Evolutionary conservation across 768 basidiomycete genomes (phyloP).

Genomic region (Hericium coralloides): DNA sequence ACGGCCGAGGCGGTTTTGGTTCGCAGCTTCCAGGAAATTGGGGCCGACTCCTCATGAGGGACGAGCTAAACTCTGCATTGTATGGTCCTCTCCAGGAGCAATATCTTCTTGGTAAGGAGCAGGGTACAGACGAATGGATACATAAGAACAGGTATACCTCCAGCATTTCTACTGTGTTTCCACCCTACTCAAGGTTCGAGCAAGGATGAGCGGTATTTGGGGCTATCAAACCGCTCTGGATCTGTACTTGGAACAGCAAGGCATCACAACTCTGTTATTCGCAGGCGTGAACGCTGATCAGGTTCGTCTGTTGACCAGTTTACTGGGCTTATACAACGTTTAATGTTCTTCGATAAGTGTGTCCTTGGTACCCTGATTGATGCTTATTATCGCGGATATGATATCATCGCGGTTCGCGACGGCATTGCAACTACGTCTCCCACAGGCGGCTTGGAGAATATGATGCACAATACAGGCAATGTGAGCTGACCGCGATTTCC

Average conservation of each 20-base stretch:
- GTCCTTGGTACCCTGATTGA: conserved; percentile 57
- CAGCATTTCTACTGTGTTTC: neutral
- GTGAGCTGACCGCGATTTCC: conserved; percentile 25
- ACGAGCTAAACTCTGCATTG: conserved; percentile 45
- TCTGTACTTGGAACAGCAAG: conserved; percentile 52
- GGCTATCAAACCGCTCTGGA: conserved; percentile 55
- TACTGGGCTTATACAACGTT: neutral
- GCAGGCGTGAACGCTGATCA: conserved; percentile 63
- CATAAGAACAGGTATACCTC: conserved; percentile 52
- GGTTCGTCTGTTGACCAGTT: conserved; percentile 24
- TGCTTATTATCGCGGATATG: conserved; percentile 57
- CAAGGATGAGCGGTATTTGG: conserved; percentile 60
- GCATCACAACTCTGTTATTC: conserved; percentile 52
- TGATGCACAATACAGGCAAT: conserved; percentile 47
- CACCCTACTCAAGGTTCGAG: neutral
- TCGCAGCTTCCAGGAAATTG: conserved; percentile 42
- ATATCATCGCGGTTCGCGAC: conserved; percentile 49
- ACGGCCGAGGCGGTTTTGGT: conserved; percentile 30
- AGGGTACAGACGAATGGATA: conserved; percentile 61
- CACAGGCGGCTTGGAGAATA: conserved; percentile 43
- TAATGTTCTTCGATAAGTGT: conserved; percentile 31
- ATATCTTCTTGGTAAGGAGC: conserved; percentile 40
- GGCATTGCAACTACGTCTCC: conserved; percentile 58
- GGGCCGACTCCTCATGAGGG: conserved; percentile 52
- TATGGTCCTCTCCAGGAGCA: conserved; percentile 55